Evolutionary conservation across 1,139 yeast species (phyloP).

Genomic region (Scheffersomyces lignicola): DNA sequence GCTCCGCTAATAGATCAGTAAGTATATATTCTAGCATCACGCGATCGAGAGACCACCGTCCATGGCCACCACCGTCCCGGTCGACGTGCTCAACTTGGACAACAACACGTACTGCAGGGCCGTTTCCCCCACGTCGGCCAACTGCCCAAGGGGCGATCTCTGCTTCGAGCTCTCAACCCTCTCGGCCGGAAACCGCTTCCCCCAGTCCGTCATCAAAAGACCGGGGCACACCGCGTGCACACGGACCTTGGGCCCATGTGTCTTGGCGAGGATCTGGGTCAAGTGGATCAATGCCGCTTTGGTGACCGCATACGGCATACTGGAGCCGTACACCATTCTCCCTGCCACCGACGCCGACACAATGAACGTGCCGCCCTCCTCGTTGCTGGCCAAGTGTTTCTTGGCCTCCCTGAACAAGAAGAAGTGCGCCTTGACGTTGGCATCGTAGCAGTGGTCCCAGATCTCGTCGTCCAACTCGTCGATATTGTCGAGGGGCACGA

Average conservation of each 20-base stretch:
- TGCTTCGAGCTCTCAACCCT: slow-evolving; percentile 19
- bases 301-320: slow-evolving; percentile 38
- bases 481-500: slow-evolving; percentile 26
- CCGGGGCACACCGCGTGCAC: slow-evolving; percentile 43
- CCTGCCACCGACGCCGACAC: slow-evolving; percentile 40
- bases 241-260: slow-evolving; percentile 35
- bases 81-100: slow-evolving; percentile 27
- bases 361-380: slow-evolving; percentile 35
- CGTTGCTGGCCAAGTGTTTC: slow-evolving; percentile 25
- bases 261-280: slow-evolving; percentile 32
- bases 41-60: background rate
- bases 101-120: slow-evolving; percentile 31
- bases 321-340: slow-evolving; percentile 30
- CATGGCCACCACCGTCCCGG: slow-evolving; percentile 31
- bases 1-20: slow-evolving; percentile 18
- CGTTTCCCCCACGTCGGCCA: slow-evolving; percentile 30
- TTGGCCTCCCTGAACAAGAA: slow-evolving; percentile 33
- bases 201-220: slow-evolving; percentile 40
- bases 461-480: slow-evolving; percentile 28
- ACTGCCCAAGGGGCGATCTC: slow-evolving; percentile 24
- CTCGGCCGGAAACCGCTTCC: slow-evolving; percentile 29
- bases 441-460: slow-evolving; percentile 29
- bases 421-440: slow-evolving; percentile 30
- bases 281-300: slow-evolving; percentile 38
- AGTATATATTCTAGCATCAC: background rate